Evolutionary conservation across 2,329 filamentous ascomycete species (phyloP), one percentile per base, ranked within the genome.

Genomic region (Lachnellula arida): DNA sequence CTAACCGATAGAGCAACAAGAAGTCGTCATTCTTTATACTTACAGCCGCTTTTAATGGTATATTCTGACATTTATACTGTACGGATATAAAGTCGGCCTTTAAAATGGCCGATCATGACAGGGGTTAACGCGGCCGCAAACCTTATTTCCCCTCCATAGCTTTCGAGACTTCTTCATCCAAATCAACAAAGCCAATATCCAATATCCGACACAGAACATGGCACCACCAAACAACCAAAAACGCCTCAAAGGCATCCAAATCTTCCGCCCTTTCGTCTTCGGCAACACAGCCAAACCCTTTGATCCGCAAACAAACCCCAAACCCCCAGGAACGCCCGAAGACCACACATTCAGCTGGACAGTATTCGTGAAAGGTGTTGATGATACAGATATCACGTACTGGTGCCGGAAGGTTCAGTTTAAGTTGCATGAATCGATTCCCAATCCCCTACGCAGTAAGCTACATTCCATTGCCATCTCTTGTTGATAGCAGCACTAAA

Each of bases 381-480:
- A 96, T 67, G 89, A 90, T 71, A 89, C 90, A 58, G 90, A 96
- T 69, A 88, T 97, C 63, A 91, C 89, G 28, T 94, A 96, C 73
- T 99, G 94, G 91, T 81, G 97, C 63, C 90, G 93, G 56, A 93
- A 96, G 67, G 93, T 99, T 1, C 92, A 97, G 72, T 99, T 99
- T 76, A 97, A 97, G 73, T 84, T 99, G 15, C 93, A 97, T 78
- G 92, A 97, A 73, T 97, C 93, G 9, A 97, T 97, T 71, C 86
- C 91, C 28, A 96, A 97, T 72, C 89, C 89, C 55, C 81, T 94
- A 22, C 88, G 94, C 65, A 96, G 82, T 82, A 72, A 59, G 80
- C 73, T 37, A 37, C 12, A 4, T 17, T n/a, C 35, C 43, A 14
- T 55, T 43, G 28, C 15, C 25, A 15, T 22, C 5, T 37, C n/a